These are phyloP conservation scores for Orbilia ellipsospora DNA, from an alignment of 2,329 filamentous ascomycete species.

Conservation along the genomic window DNA sequence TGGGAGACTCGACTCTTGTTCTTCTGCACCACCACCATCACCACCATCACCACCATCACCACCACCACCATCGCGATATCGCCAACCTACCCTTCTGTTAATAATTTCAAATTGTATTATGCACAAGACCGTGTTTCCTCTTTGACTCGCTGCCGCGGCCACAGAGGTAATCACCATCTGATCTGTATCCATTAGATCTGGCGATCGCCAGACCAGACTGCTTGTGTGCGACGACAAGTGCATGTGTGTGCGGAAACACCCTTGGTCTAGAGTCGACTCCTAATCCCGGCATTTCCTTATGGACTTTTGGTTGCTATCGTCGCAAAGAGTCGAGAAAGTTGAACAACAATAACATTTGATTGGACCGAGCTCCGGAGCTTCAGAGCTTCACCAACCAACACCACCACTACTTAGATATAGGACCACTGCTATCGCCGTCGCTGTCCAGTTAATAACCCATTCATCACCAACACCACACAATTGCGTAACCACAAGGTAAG, in stretches of 20 bases:
- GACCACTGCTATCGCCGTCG: no score
- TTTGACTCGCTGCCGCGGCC: no score
- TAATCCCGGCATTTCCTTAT: conserved; percentile 20
- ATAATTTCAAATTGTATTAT: background rate
- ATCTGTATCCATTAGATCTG: no score
- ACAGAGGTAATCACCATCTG: no score
- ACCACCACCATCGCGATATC: background rate
- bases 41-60: background rate
- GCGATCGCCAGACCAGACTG: no score
- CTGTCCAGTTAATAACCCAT: no score
- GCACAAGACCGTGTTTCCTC: no score
- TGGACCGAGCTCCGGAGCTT: background rate
- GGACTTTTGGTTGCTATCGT: conserved; percentile 43
- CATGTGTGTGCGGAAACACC: no score
- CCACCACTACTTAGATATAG: background rate
- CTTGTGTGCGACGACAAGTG: no score
- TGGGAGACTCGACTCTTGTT: conserved; percentile 1
- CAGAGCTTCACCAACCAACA: background rate
- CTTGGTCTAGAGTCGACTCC: no score
- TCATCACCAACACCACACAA: no score
- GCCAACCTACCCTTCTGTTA: background rate
- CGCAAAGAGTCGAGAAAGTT: conserved; percentile 29
- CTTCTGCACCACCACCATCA: conserved; percentile 9
- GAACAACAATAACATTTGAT: conserved; percentile 42
- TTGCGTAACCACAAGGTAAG: no score